Percentiles rank a stretch among this genome's conserved stretches.
phyloP scores from a whole-genome alignment of 345 rosid genomes.

The Luvunga scandens region DNA sequence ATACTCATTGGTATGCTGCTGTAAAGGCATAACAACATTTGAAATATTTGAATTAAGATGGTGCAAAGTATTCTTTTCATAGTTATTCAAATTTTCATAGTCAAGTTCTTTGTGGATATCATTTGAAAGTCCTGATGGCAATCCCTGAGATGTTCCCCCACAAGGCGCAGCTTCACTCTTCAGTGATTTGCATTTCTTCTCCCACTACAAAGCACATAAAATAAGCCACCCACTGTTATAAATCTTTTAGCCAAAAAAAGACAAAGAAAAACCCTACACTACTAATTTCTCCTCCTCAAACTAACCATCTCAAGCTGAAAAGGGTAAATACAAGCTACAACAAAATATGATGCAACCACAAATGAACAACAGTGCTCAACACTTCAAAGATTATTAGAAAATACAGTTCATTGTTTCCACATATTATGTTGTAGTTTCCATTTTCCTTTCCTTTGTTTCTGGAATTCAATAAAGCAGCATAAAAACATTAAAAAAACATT shows the following conservation, averaged over 20 bases:
- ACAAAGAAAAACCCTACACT: background rate
- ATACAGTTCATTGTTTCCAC: background rate
- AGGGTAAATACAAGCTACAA: background rate
- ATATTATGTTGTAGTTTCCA: background rate
- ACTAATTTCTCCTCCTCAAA: background rate
- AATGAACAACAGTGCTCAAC: background rate
- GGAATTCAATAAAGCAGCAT: background rate
- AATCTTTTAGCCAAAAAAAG: background rate
- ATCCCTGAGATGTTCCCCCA: constrained; percentile 33
- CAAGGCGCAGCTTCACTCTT: constrained; percentile 38
- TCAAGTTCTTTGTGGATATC: constrained; percentile 73
- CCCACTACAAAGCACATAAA: constrained; percentile 56
- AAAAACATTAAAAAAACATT: background rate
- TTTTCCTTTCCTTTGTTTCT: background rate
- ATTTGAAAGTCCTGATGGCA: constrained; percentile 43
- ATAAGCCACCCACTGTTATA: background rate
- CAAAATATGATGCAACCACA: background rate
- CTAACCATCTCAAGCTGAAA: background rate
- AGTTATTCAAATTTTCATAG: constrained; percentile 44
- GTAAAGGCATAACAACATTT: constrained; percentile 92
- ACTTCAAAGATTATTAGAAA: background rate
- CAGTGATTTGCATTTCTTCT: constrained; percentile 52
- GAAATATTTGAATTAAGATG: constrained; percentile 35
- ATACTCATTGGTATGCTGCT: constrained; percentile 68
- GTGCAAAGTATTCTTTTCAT: constrained; percentile 41